phyloP scores from a whole-genome alignment of 1,139 yeast genomes.

The Kazachstania sp. region DNA sequence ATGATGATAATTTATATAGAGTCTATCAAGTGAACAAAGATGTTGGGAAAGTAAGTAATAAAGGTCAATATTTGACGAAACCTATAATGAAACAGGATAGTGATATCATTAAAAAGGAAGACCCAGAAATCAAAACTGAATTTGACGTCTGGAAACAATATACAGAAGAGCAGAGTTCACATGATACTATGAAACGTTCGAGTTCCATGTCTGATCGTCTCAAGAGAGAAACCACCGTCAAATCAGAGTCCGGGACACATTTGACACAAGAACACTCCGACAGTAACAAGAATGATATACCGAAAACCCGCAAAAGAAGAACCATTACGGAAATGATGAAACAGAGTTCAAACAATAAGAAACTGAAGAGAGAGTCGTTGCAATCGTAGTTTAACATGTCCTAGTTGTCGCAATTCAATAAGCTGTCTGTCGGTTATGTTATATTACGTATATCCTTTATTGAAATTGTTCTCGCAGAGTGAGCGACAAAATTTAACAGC shows the following conservation, averaged over 20 bases:
- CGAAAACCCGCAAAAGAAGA: neutral
- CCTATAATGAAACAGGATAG: constrained; percentile 31
- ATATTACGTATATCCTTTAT: too few relatives aligned
- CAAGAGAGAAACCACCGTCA: too few relatives aligned
- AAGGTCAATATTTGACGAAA: constrained; percentile 40
- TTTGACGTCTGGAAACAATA: neutral
- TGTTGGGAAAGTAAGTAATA: constrained; percentile 55
- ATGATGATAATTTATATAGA: constrained; percentile 36
- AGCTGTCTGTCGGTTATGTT: too few relatives aligned
- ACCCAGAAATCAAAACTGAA: neutral
- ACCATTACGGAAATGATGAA: constrained; percentile 1
- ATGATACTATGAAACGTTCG: too few relatives aligned
- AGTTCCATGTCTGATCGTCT: too few relatives aligned
- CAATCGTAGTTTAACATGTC: neutral
- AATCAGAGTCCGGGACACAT: neutral
- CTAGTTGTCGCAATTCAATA: too few relatives aligned
- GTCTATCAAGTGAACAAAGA: constrained; percentile 50
- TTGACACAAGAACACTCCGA: neutral
- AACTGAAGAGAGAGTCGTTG: too few relatives aligned
- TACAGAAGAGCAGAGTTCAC: too few relatives aligned
- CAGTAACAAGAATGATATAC: neutral
- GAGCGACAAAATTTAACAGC: too few relatives aligned
- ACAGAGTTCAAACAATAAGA: constrained; percentile 1
- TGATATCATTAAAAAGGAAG: constrained; percentile 9
- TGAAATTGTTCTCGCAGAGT: too few relatives aligned